Conservation (phyloP, 345 rosid species). For the Populus euphratica region DNA sequence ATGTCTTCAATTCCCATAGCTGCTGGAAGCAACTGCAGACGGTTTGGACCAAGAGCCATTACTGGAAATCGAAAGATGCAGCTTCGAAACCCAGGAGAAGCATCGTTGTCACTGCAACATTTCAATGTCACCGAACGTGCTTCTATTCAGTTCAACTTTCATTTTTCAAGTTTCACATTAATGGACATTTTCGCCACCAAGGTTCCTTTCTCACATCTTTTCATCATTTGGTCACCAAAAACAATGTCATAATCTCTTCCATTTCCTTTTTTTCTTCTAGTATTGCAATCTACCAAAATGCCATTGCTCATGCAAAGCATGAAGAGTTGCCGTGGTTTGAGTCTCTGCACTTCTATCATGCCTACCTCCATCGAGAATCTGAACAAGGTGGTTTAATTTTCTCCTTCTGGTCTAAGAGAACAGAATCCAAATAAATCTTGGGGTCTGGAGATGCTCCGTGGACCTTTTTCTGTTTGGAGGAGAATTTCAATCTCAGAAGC, state of each 20-base stretch:
- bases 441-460: constrained; percentile 10
- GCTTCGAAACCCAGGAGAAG: too few species aligned
- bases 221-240: neutral
- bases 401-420: constrained; percentile 27
- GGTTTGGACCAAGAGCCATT: too few species aligned
- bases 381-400: constrained; percentile 20
- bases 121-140: too few species aligned
- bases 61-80: too few species aligned
- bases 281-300: neutral
- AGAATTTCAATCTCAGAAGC: constrained; percentile 62
- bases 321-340: neutral
- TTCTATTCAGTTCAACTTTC: too few species aligned
- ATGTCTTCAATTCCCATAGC: too few species aligned
- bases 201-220: neutral
- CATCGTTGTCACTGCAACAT: neutral
- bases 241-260: neutral
- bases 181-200: neutral
- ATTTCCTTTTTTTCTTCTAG: neutral
- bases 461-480: constrained; percentile 35
- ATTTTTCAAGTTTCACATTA: neutral
- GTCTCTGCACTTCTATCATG: neutral
- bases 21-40: too few species aligned
- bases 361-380: constrained; percentile 16
- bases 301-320: neutral
- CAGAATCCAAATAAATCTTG: constrained; percentile 8